Evolutionary conservation across 495 filamentous ascomycete species (phyloP).

Genomic region (Trichoderma asperelloides): DNA sequence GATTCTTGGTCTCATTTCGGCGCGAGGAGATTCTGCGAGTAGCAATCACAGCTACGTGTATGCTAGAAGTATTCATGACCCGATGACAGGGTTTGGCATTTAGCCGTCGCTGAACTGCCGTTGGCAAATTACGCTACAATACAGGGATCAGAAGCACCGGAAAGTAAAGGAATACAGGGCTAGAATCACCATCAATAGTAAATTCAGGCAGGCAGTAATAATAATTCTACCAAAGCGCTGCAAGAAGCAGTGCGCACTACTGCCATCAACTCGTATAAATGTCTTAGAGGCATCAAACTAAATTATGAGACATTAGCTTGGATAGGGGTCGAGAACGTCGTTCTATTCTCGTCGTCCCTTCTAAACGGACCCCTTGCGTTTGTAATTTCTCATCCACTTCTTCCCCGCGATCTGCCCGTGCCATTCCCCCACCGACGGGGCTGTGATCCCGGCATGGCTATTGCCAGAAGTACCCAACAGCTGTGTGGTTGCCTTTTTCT

Average conservation of each 20-base stretch:
- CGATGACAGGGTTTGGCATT: background rate
- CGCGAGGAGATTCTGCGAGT: background rate
- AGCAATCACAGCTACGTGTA: background rate
- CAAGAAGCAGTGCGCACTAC: too few relatives aligned
- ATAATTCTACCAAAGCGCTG: too few relatives aligned
- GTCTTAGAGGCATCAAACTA: too few relatives aligned
- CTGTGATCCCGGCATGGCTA: background rate
- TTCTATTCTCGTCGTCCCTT: background rate
- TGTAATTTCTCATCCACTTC: background rate
- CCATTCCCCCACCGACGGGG: background rate
- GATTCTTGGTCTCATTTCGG: background rate
- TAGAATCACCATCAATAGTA: background rate
- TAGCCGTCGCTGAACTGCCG: background rate
- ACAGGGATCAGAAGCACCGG: background rate
- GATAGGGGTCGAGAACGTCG: background rate
- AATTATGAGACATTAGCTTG: too few relatives aligned
- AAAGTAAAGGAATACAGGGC: background rate
- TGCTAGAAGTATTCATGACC: background rate
- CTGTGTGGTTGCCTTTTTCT: background rate
- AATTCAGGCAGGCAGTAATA: too few relatives aligned
- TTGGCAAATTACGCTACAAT: background rate
- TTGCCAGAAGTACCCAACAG: conserved; percentile 2
- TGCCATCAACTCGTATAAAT: too few relatives aligned
- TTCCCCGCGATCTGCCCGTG: background rate
- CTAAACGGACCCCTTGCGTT: background rate